Conservation (phyloP, 176 grass and related monocot species). For the Lolium rigidum region DNA sequence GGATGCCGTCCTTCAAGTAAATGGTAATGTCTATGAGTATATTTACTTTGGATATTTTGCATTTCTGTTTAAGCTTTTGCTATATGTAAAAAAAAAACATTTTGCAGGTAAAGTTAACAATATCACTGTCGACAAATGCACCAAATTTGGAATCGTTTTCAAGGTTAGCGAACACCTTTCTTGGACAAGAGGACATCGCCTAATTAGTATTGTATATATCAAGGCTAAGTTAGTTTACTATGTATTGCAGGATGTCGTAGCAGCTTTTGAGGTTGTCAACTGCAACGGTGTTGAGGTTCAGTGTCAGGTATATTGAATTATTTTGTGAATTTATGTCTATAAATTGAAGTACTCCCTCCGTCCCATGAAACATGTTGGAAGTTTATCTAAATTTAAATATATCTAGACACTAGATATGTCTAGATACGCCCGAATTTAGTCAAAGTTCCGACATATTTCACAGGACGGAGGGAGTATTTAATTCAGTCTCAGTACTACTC, state of each 20-base stretch:
- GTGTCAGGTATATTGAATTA: constrained; percentile 81
- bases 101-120: constrained; percentile 98
- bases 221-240: constrained; percentile 44
- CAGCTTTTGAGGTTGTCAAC: constrained; percentile 96
- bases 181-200: not conserved
- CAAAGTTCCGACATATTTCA: too few species aligned
- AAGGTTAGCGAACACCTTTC: constrained; percentile 57
- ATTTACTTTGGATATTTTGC: constrained; percentile 22
- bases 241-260: constrained; percentile 90
- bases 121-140: constrained; percentile 99
- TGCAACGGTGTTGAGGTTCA: constrained; percentile 95
- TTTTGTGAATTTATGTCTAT: constrained; percentile 18
- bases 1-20: constrained; percentile 97
- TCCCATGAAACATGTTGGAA: too few species aligned
- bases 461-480: not conserved
- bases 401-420: too few species aligned
- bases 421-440: too few species aligned
- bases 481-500: not conserved
- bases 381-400: too few species aligned
- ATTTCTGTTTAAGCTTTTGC: constrained; percentile 26
- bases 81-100: constrained; percentile 24
- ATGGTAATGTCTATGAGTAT: constrained; percentile 58
- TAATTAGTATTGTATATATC: constrained; percentile 26
- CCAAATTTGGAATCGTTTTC: constrained; percentile 88
- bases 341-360: not conserved